Percentiles rank a stretch among this genome's conserved stretches.
phyloP scores from a whole-genome alignment of 768 basidiomycete species.

The Leccinum variicolor region DNA sequence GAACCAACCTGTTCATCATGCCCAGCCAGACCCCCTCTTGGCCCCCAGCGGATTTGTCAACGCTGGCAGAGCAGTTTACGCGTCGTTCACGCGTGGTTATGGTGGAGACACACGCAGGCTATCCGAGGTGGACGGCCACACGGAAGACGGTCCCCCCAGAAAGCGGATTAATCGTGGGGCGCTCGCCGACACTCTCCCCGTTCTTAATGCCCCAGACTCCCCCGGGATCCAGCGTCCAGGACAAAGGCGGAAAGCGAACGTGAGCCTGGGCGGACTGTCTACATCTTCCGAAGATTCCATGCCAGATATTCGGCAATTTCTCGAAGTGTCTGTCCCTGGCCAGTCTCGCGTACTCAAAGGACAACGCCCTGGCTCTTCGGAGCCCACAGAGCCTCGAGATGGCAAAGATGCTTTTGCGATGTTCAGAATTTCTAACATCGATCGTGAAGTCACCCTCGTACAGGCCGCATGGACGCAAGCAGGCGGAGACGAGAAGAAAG shows the following conservation, averaged over 20 bases:
- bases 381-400: conserved; percentile 30
- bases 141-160: conserved; percentile 63
- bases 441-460: conserved; percentile 35
- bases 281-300: conserved; percentile 70
- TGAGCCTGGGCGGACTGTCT: conserved; percentile 42
- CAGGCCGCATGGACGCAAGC: conserved; percentile 68
- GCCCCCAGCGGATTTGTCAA: conserved; percentile 57
- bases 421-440: conserved; percentile 64
- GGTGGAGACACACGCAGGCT: conserved; percentile 36
- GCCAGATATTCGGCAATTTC: conserved; percentile 42
- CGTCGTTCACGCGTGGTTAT: conserved; percentile 48
- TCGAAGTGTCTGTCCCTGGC: conserved; percentile 40
- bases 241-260: conserved; percentile 42
- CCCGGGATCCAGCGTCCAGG: conserved; percentile 56
- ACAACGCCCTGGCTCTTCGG: conserved; percentile 32
- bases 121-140: conserved; percentile 36
- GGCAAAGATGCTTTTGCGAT: conserved; percentile 40
- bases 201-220: conserved; percentile 41
- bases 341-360: conserved; percentile 53
- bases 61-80: conserved; percentile 41
- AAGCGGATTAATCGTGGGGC: conserved; percentile 64
- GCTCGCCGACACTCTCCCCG: conserved; percentile 32
- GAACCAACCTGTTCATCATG: conserved; percentile 32
- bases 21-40: conserved; percentile 50
- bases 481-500: conserved; percentile 56